Evolutionary conservation across 768 basidiomycete genomes (phyloP), one percentile per base, ranked within the genome.

Genomic region (Psilocybe cyanescens): DNA sequence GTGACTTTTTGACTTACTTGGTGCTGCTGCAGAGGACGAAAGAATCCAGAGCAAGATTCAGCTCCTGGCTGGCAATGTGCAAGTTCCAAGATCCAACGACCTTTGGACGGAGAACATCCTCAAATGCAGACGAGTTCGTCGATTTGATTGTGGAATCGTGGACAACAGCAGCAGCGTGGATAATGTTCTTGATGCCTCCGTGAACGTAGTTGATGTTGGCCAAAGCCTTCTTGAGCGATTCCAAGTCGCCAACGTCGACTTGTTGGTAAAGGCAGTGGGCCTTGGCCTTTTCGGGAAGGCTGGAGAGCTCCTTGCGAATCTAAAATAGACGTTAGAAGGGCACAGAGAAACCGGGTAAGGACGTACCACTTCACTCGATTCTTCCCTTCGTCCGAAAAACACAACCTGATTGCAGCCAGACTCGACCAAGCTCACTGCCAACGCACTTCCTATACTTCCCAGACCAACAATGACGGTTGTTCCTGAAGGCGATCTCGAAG

Each of bases 21-120:
- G 73, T 70, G 29, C 71, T 72, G 60, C 73, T 73, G 48, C 70
- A 69, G 19, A 76, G 59, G 19, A 73, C 69, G 55, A 75, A 76
- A 3, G 71, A 68, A 7, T 75, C 70, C 16, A 76, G 67, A 4
- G 63, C 37, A 3, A 74, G 67, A 3, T 59, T 64, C 24, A 76
- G 64, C 44, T 72, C 69, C 45, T 67, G 67, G 44, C 70, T 66
- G 44, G 71, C 66, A 4, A 65, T 9, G 57, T 76, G 74, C 8
- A 76, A 64, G 55, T 75, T 75, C 73, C 74, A 75, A 0, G 73
- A 73, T 1, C 67, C 74, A 17, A 67, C 44, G 24, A 74, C 70
- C 55, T 72, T 75, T 31, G 73, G 70, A 2, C 69, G 67, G 48
- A 73, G 65, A 2, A 72, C 72, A 1, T 59, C 65, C 4, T 69